Percentiles rank a stretch among this genome's conserved stretches.
phyloP scores from a whole-genome alignment of 2,329 filamentous ascomycete genomes.

The Neofusicoccum umdonicola region DNA sequence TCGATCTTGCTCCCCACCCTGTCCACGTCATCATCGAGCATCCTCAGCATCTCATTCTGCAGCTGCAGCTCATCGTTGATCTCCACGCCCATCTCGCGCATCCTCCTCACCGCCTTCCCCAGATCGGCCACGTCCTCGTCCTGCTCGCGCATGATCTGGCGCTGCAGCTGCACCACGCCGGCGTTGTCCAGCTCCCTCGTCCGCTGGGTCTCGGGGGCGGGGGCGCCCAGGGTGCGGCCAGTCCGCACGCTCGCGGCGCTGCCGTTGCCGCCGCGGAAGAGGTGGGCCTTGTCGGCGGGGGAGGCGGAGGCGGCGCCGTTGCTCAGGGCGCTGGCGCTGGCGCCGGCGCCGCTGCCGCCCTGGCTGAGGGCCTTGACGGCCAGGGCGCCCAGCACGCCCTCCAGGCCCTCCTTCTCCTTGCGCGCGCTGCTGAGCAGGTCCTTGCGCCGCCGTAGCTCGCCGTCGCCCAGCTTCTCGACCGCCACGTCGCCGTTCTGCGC shows the following conservation, averaged over 20 bases:
- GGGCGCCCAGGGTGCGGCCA: constrained; percentile 66
- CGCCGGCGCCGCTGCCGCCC: constrained; percentile 33
- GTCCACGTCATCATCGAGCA: constrained; percentile 65
- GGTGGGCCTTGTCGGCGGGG: constrained; percentile 34
- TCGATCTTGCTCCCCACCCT: constrained; percentile 66
- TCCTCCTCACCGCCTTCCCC: constrained; percentile 65
- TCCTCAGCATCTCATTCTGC: constrained; percentile 68
- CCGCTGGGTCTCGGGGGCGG: constrained; percentile 70
- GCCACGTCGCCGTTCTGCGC: constrained; percentile 29
- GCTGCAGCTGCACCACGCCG: constrained; percentile 71
- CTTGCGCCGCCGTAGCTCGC: constrained; percentile 68
- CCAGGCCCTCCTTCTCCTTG: constrained; percentile 73
- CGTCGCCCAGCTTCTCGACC: constrained; percentile 61
- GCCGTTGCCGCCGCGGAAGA: constrained; percentile 28
- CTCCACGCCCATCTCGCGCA: constrained; percentile 74
- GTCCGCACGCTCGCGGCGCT: not conserved
- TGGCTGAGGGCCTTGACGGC: constrained; percentile 43
- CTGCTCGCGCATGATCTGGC: constrained; percentile 71
- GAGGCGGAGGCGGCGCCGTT: constrained; percentile 40
- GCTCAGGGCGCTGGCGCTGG: constrained; percentile 31
- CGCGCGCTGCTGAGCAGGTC: constrained; percentile 68
- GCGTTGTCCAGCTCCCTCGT: constrained; percentile 75
- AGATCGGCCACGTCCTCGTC: constrained; percentile 70
- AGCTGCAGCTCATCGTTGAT: constrained; percentile 72
- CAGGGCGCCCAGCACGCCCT: constrained; percentile 68